phyloP scores from a whole-genome alignment of 2,329 filamentous ascomycete genomes.

The Albifimbria verrucaria region DNA sequence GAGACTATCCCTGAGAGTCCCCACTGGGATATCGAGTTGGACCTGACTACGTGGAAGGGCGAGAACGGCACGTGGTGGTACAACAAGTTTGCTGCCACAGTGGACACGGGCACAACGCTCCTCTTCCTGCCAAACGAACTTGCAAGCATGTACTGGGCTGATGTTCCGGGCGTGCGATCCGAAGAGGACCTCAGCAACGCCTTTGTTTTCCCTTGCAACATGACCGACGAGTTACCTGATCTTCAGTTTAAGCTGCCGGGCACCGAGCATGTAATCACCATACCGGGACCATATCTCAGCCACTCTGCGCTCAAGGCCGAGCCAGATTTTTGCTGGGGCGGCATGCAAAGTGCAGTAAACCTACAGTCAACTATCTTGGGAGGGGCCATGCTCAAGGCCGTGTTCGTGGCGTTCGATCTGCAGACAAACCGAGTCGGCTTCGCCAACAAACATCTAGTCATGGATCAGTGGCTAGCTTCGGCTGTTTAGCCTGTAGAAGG shows the following conservation, averaged over 20 bases:
- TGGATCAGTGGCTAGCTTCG: not conserved
- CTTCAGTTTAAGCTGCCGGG: conserved; percentile 52
- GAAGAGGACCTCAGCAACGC: conserved; percentile 40
- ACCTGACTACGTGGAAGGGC: conserved; percentile 36
- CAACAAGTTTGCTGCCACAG: conserved; percentile 50
- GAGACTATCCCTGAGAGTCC: conserved; percentile 25
- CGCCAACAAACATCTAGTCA: conserved; percentile 36
- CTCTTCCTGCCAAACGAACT: conserved; percentile 57
- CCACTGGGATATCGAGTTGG: conserved; percentile 46
- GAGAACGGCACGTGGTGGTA: conserved; percentile 50
- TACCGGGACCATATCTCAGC: conserved; percentile 54
- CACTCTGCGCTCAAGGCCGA: conserved; percentile 49
- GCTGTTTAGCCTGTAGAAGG: too few relatives aligned
- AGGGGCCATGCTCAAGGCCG: conserved; percentile 74
- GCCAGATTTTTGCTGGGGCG: conserved; percentile 65
- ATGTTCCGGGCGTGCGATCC: conserved; percentile 50
- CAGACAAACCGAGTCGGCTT: conserved; percentile 37
- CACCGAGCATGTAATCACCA: conserved; percentile 43
- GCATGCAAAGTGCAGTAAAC: conserved; percentile 58
- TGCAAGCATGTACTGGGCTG: conserved; percentile 57
- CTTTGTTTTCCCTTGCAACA: conserved; percentile 56
- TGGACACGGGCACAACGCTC: conserved; percentile 68
- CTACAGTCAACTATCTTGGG: conserved; percentile 65
- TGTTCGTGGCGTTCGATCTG: conserved; percentile 70
- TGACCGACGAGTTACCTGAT: conserved; percentile 52